Base-by-base conservation (phyloP, 345 rosid genomes). In the Salix viminalis region DNA sequence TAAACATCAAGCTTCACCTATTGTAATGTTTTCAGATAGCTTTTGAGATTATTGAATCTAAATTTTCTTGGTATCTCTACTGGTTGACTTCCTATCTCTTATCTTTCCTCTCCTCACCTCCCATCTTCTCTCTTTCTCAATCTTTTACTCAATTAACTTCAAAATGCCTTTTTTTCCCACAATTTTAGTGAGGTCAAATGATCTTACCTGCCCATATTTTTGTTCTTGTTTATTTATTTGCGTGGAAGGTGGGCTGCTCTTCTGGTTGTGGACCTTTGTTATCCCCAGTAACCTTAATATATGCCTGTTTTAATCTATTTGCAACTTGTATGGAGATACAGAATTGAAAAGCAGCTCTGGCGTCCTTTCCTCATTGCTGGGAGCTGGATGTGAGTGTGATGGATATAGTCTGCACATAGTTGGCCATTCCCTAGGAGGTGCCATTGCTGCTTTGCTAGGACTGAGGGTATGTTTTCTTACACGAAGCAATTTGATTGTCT, bases 341-440 rank as follows among this genome's bases (percentile, higher is more conserved):
- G 90, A 80, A 70, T 77, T 88, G 65, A 75, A 81, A 67, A 74
- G 89, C 41, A 54, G 69, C 13, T 56, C 61, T 19, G 92, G 97
- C 77, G 86, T 89, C 79, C 84, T 95, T 69, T 88, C 97, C 68
- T 92, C 96, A 66, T 85, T 95, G 81, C 79, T 95, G 70, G 97
- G 96, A 77, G 81, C 83, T 64, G 97, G 96, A 73, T 85, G 97
- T 48, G 99, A 95, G 80, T 95, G 97, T 84, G 97, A 93, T 72
- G 97, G 96, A 52, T 95, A 95, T 81, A 82, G 73, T 69, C 54
- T 95, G 64, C 85, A 88, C 71, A 83, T 93, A 71, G 93, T 93
- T 46, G 97, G 99, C 15, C 99, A 95, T 74, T 95, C 99, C 61
- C 83, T 95, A 15, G 96, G 99, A 85, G 99, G 97, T 83, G 92